Evolutionary conservation across 768 basidiomycete genomes (phyloP), one percentile per base, ranked within the genome.

Genomic region (Naganishia antarctica): DNA sequence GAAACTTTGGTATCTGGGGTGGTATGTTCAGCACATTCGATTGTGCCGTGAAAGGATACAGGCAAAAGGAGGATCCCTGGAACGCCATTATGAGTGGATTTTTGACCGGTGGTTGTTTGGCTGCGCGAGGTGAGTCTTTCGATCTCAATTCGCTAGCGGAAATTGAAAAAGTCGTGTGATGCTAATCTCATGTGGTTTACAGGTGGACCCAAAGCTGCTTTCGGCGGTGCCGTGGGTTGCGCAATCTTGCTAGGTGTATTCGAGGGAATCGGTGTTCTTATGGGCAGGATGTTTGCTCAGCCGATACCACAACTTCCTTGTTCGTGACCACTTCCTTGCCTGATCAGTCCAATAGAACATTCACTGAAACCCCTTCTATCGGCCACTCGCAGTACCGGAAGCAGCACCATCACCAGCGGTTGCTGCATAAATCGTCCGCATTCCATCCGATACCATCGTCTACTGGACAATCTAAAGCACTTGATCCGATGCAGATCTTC

Each of bases 1-100:
- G 94, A 29, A 94, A 97, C 80, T 96, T 94, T 76, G 80, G 80
- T 50, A 73, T 81, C 28, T 80, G 80, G 80, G 80, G 94, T 76
- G 96, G 94, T 70, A 88, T 99, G 86, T 99, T 99, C 78, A 97
- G 92, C 47, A 89, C 91, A 34, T 99, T 96, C 71, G 96, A 98
- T 78, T 99, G 96, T 78, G 92, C 92, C 0, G 88, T 99, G 70
- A 98, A 99, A 80, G 90, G 91, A 15, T 90, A 85, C 81, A 83
- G 92, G 76, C 91, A 96, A 81, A 96, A 97, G 77, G 92, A 96
- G 79, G 93, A 96, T 78, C 89, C 94, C 58, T 99, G 92, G 92
- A 99, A 99, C 75, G 92, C 92, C 44, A 98, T 99, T 72, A 87
- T 96, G 58, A 91, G 92, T 26, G 96, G 96, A 47, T 99, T 99